phyloP scores from a whole-genome alignment of 2,329 filamentous ascomycete species.

The Exophiala sideris region DNA sequence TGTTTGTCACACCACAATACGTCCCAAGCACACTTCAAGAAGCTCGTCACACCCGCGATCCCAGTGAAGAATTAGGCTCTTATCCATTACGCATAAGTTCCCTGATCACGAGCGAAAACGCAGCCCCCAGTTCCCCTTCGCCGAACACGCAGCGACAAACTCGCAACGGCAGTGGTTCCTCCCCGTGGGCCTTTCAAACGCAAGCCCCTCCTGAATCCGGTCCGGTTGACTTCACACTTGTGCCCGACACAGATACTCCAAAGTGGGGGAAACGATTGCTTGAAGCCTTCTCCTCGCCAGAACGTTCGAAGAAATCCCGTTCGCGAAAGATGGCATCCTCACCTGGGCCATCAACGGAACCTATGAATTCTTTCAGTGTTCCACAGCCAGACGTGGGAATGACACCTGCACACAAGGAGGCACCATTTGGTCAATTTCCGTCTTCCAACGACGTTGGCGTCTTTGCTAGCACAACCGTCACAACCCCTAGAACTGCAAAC shows the following conservation, averaged over 20 bases:
- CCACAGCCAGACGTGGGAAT: background rate
- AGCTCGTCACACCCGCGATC: background rate
- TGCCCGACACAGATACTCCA: background rate
- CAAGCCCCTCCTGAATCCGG: background rate
- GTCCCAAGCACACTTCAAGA: conserved; percentile 5
- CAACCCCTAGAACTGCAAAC: background rate
- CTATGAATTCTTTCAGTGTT: background rate
- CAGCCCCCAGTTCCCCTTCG: background rate
- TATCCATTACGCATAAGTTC: background rate
- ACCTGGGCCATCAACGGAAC: background rate
- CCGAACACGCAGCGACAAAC: background rate
- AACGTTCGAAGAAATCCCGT: background rate
- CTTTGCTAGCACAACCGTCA: background rate
- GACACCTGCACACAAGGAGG: background rate
- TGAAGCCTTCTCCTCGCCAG: conserved; percentile 1
- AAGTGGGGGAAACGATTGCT: background rate
- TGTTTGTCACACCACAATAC: conserved; percentile 4
- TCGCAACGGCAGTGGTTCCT: background rate
- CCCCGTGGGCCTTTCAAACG: conserved; percentile 1
- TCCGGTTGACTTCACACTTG: background rate
- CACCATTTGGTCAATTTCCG: background rate
- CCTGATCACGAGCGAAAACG: background rate
- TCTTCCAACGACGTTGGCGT: conserved; percentile 1
- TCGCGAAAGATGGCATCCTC: background rate
- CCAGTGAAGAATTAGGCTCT: conserved; percentile 3